These are phyloP conservation scores for Stagonosporopsis vannaccii DNA, from an alignment of 2,329 filamentous ascomycete species.

Conservation along the genomic window DNA sequence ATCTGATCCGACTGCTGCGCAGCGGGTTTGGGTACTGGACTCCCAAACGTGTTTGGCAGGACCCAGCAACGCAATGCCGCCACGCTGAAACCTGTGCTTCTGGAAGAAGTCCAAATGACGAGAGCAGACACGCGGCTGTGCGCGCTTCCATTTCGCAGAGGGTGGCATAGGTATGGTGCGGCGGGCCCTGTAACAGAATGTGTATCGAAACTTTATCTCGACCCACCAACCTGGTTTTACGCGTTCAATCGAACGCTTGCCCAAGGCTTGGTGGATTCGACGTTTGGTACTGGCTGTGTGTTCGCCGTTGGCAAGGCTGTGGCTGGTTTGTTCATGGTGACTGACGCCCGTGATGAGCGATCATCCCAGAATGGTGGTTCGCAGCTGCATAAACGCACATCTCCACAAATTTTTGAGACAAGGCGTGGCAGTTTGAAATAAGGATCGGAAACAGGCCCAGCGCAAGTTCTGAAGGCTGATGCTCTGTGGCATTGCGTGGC, in stretches of 20 bases:
- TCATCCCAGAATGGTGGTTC: slow-evolving; percentile 13
- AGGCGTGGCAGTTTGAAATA: slow-evolving; percentile 11
- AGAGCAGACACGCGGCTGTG: slow-evolving; percentile 1
- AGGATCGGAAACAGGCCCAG: neutral
- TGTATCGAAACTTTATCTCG: slow-evolving; percentile 16
- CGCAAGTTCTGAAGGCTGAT: neutral
- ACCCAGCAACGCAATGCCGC: slow-evolving; percentile 13
- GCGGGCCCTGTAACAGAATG: slow-evolving; percentile 11
- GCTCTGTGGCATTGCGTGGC: neutral
- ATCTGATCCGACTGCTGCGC: slow-evolving; percentile 5
- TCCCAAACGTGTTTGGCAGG: slow-evolving; percentile 13
- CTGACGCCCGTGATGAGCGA: slow-evolving; percentile 9
- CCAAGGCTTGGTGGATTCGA: slow-evolving; percentile 8
- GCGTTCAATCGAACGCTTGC: slow-evolving; percentile 6
- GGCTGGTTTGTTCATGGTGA: neutral
- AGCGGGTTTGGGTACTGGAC: neutral
- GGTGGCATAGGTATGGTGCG: slow-evolving; percentile 14
- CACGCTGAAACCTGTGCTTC: slow-evolving; percentile 15
- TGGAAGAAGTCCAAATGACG: slow-evolving; percentile 5
- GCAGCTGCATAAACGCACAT: neutral
- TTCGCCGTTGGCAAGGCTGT: slow-evolving; percentile 5
- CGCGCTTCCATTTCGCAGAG: neutral
- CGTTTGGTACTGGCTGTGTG: slow-evolving; percentile 1
- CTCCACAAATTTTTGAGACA: neutral
- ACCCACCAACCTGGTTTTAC: slow-evolving; percentile 12